A percentile compares a stretch with the other conserved stretches of the same genome.
These are phyloP conservation scores for Xylaria sp. DNA, from an alignment of 2,329 filamentous ascomycete species.

Conservation along the genomic window DNA sequence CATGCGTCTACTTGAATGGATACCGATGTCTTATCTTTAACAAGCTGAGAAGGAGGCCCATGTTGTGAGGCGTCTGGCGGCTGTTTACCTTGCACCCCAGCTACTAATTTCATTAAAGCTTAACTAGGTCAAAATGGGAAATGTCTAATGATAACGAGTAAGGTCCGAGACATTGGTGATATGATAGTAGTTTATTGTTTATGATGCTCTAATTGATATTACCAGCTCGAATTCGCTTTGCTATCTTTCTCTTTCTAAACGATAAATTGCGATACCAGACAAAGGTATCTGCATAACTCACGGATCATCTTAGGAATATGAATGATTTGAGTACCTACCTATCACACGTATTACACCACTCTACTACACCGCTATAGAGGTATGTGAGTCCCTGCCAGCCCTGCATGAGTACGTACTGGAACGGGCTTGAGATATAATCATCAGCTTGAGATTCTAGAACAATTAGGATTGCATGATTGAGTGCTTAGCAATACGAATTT, in stretches of 20 bases:
- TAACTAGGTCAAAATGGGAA: slow-evolving; percentile 24
- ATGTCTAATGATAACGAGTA: slow-evolving; percentile 6
- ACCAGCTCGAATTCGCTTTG: no score
- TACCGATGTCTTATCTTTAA: slow-evolving; percentile 26
- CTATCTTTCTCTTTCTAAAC: not conserved
- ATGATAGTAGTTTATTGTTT: not conserved
- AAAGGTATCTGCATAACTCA: not conserved
- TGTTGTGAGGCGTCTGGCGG: slow-evolving; percentile 21
- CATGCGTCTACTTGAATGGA: slow-evolving; percentile 10
- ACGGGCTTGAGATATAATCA: slow-evolving; percentile 6
- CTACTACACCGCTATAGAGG: not conserved
- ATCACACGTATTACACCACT: not conserved
- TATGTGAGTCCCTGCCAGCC: not conserved
- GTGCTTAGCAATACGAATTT: not conserved
- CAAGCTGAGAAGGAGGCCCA: slow-evolving; percentile 18
- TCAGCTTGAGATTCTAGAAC: slow-evolving; percentile 36
- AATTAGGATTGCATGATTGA: slow-evolving; percentile 7
- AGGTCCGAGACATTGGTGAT: not conserved
- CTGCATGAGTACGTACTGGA: not conserved
- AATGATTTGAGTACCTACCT: not conserved
- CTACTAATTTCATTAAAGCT: slow-evolving; percentile 17
- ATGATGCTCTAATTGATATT: no score
- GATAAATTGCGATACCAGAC: not conserved
- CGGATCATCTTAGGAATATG: not conserved
- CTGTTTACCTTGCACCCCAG: not conserved